phyloP scores from a whole-genome alignment of 768 basidiomycete genomes.

The Neoboletus subvelutipes region DNA sequence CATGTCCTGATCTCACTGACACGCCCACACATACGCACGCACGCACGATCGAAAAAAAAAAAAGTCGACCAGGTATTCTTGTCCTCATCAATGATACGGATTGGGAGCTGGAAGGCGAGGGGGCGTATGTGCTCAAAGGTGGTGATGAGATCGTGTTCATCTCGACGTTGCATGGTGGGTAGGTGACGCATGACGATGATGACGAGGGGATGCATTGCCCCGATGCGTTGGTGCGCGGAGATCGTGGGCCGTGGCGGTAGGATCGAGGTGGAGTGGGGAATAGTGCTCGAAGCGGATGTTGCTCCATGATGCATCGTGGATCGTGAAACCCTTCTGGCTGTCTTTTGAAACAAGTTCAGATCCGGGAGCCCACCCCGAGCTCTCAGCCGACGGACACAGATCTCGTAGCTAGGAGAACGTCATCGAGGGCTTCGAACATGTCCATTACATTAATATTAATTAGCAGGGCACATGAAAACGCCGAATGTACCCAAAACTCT shows the following conservation, averaged over 20 bases:
- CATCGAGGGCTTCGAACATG: neutral
- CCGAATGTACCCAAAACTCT: neutral
- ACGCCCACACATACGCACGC: constrained; percentile 39
- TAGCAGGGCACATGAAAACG: neutral
- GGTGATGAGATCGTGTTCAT: constrained; percentile 95
- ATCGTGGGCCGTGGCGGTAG: neutral
- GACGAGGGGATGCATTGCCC: neutral
- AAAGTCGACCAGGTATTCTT: constrained; percentile 87
- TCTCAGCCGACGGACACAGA: neutral
- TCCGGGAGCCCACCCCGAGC: neutral
- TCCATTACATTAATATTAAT: constrained; percentile 1
- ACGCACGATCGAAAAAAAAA: neutral
- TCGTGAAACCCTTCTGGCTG: too few relatives aligned
- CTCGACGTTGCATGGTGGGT: constrained; percentile 82
- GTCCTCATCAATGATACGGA: constrained; percentile 97
- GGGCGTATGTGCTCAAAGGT: constrained; percentile 73
- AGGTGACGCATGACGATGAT: neutral
- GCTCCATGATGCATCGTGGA: neutral
- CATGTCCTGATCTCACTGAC: neutral
- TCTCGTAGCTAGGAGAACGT: neutral
- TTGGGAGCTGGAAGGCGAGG: constrained; percentile 97
- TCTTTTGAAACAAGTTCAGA: neutral
- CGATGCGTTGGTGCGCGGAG: neutral
- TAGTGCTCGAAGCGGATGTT: neutral
- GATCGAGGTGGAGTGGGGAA: too few relatives aligned